Evolutionary conservation across 345 rosid species (phyloP), one percentile per base, ranked within the genome.

Genomic region (Rhizophora apiculata): DNA sequence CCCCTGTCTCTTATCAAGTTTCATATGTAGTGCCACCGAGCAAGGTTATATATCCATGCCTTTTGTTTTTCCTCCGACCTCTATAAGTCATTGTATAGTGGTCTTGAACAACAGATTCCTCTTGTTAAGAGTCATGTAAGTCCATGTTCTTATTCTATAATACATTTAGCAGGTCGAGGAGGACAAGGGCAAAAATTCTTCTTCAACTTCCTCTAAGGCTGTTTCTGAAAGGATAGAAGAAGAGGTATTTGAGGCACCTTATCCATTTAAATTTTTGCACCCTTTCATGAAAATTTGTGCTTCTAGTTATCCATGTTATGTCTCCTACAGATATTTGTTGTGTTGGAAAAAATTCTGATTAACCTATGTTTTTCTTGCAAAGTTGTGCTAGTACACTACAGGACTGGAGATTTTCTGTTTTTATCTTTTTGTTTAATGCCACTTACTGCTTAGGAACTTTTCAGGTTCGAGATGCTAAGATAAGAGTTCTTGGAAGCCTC

Each of bases 391-490:
- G 16, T 55, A 22, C 26, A 8, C 59, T 8, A 53, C 5, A 6
- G 5, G 1, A 6, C 26, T 7, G 9, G 58, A 54, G 27, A 30
- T 61, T 65, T 74, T 19, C 22, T 61, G 30, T 68, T 63, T 19
- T 60, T 46, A 29, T 67, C 62, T 2, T 34, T 37, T n/a, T 30
- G 56, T 61, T 49, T 32, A 34, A 48, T 46, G 64, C 56, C 55
- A 55, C 52, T 73, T 64, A 56, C 75, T 68, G 36, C 66, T 63
- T 62, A 59, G 77, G 39, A 32, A 58, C 59, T 69, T 69, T 70
- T 74, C 80, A 95, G 99, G 84, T 95, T 79, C 87, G 96, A 65
- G 92, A 90, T 77, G 84, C 91, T 46, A 95, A 95, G 84, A 80
- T 95, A 37, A 92, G 84, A 70, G 85, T 92, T 64, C 77, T 95